Evolutionary conservation across 805 yeast genomes (phyloP).

Genomic region (Zygosaccharomyces siamensis): DNA sequence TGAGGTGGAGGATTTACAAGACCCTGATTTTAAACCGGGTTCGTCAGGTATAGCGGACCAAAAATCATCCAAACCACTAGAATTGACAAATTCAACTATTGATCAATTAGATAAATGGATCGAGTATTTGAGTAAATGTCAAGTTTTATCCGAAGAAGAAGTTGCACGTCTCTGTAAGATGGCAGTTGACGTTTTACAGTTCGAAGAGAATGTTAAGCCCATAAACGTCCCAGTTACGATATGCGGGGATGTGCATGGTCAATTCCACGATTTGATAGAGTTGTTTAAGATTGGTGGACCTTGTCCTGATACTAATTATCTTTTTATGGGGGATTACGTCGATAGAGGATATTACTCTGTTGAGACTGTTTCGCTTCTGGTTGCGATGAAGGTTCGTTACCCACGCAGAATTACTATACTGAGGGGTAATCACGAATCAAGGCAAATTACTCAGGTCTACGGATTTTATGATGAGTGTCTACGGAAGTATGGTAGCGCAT

Average conservation of each 20-base stretch:
- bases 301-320: constrained; percentile 83
- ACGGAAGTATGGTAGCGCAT: constrained; percentile 87
- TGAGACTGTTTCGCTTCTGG: constrained; percentile 83
- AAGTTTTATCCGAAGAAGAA: constrained; percentile 74
- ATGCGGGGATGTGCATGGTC: constrained; percentile 97
- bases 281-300: constrained; percentile 91
- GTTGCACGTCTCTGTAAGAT: constrained; percentile 76
- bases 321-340: constrained; percentile 90
- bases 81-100: constrained; percentile 42
- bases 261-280: constrained; percentile 91
- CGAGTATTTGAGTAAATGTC: constrained; percentile 70
- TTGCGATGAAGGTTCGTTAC: constrained; percentile 87
- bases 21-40: constrained; percentile 30
- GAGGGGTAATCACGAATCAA: constrained; percentile 92
- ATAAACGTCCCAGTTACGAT: constrained; percentile 94
- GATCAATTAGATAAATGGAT: constrained; percentile 85
- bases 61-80: constrained; percentile 38
- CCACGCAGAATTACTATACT: constrained; percentile 87
- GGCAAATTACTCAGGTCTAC: constrained; percentile 94
- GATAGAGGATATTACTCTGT: constrained; percentile 80
- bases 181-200: constrained; percentile 88
- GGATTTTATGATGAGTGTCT: constrained; percentile 95
- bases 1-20: constrained; percentile 24
- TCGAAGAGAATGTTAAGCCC: constrained; percentile 92
- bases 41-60: constrained; percentile 38